Percentiles rank a stretch among this genome's conserved stretches.
Conservation (phyloP, 768 basidiomycete genomes). For the Gyrodon lividus region DNA sequence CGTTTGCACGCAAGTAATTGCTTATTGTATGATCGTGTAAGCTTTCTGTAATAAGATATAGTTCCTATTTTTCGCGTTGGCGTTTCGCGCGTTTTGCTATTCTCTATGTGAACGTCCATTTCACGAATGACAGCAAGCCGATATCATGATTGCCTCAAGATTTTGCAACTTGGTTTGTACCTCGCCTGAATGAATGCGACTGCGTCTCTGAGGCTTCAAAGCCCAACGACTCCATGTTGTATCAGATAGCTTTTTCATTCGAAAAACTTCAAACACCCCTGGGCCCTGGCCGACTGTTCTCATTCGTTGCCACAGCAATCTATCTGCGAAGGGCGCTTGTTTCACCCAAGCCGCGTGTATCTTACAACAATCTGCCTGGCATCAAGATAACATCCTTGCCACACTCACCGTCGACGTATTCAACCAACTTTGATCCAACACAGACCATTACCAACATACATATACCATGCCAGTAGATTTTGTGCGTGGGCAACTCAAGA, state of each 20-base stretch:
- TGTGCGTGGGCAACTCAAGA: constrained; percentile 15
- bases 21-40: constrained; percentile 29
- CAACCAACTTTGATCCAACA: not conserved
- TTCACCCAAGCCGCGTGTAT: not conserved
- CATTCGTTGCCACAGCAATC: constrained; percentile 6
- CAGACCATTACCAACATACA: constrained; percentile 1
- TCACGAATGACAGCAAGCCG: constrained; percentile 27
- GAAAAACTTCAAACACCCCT: not conserved
- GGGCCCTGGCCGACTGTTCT: constrained; percentile 1
- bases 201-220: not conserved
- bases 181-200: not conserved
- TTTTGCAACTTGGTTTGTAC: constrained; percentile 27
- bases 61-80: constrained; percentile 13
- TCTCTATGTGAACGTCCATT: constrained; percentile 20
- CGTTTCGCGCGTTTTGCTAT: constrained; percentile 11
- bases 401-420: constrained; percentile 8
- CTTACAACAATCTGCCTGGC: not conserved
- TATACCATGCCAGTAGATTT: constrained; percentile 18
- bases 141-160: constrained; percentile 20
- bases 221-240: constrained; percentile 1
- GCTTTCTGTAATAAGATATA: constrained; percentile 32
- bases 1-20: constrained; percentile 68
- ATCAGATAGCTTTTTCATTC: constrained; percentile 1
- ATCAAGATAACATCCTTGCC: not conserved
- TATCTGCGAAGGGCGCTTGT: not conserved